phyloP scores from a whole-genome alignment of 1,284 basidiomycete genomes.

The Ceratobasidium sp. region DNA sequence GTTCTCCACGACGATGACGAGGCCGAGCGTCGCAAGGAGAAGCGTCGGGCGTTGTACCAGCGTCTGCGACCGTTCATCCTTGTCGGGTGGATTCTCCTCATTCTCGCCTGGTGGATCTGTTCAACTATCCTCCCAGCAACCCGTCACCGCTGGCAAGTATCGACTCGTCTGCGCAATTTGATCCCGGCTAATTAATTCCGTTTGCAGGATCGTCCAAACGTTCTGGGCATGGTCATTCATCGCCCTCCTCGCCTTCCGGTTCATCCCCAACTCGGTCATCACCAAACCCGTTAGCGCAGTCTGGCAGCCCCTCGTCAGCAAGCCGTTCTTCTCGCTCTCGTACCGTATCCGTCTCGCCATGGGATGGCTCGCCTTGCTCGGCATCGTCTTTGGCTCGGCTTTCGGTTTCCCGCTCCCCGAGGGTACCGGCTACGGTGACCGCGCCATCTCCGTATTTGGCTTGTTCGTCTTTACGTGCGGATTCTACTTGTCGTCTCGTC shows the following conservation, averaged over 20 bases:
- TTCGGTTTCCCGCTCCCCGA: conserved; percentile 73
- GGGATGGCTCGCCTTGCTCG: conserved; percentile 78
- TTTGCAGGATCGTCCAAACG: conserved; percentile 73
- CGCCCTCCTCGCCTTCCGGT: conserved; percentile 77
- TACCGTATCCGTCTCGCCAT: conserved; percentile 62
- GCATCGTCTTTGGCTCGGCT: conserved; percentile 78
- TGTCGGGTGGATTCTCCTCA: conserved; percentile 60
- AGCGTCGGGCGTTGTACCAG: conserved; percentile 41
- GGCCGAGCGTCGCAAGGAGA: conserved; percentile 3
- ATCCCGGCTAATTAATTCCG: not conserved
- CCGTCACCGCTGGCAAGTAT: conserved; percentile 70
- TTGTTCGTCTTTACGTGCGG: conserved; percentile 76
- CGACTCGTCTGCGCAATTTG: not conserved
- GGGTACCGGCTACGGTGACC: conserved; percentile 72
- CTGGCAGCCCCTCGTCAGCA: conserved; percentile 68
- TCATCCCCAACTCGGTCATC: conserved; percentile 72
- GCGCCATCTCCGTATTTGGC: conserved; percentile 81
- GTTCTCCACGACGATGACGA: conserved; percentile 12
- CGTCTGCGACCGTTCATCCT: conserved; percentile 58
- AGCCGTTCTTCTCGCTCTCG: conserved; percentile 74
- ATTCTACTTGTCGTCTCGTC: conserved; percentile 70
- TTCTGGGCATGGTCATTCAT: conserved; percentile 83
- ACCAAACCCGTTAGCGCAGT: conserved; percentile 69
- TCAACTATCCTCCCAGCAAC: conserved; percentile 70
- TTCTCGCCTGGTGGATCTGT: conserved; percentile 84